Percentiles rank a stretch among this genome's conserved stretches.
Conservation (phyloP, 345 rosid species). For the Gossypium stocksii region DNA sequence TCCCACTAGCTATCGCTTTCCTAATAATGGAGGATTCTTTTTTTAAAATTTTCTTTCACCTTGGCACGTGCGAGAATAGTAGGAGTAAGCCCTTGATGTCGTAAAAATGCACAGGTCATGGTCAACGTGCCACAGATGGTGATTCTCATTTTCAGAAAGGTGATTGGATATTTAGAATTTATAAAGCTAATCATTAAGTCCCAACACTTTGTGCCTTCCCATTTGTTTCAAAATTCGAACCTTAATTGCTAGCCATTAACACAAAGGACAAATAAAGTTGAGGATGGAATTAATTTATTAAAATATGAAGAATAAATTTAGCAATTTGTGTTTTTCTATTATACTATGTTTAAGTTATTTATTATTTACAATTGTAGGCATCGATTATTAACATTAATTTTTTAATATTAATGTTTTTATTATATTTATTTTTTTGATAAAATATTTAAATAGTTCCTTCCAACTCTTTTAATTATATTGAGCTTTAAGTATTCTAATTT, state of each 20-base stretch:
- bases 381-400: no score
- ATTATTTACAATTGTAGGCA: no score
- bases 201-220: not conserved
- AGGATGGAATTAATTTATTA: not conserved
- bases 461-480: no score
- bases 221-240: not conserved
- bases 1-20: constrained; percentile 18
- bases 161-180: not conserved
- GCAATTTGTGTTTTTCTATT: no score
- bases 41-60: not conserved
- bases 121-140: no score
- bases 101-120: not conserved
- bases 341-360: no score
- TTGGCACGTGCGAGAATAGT: constrained; percentile 7
- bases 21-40: not conserved
- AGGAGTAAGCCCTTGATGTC: no score
- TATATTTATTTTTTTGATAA: no score
- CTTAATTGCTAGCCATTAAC: constrained; percentile 3
- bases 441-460: accelerated
- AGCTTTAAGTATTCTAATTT: no score
- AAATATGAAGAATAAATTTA: no score
- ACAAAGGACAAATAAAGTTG: not conserved
- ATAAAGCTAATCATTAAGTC: not conserved
- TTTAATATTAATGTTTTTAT: no score
- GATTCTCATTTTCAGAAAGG: not conserved